Evolutionary conservation across 2,329 filamentous ascomycete species (phyloP).

Genomic region (Didymella exigua): DNA sequence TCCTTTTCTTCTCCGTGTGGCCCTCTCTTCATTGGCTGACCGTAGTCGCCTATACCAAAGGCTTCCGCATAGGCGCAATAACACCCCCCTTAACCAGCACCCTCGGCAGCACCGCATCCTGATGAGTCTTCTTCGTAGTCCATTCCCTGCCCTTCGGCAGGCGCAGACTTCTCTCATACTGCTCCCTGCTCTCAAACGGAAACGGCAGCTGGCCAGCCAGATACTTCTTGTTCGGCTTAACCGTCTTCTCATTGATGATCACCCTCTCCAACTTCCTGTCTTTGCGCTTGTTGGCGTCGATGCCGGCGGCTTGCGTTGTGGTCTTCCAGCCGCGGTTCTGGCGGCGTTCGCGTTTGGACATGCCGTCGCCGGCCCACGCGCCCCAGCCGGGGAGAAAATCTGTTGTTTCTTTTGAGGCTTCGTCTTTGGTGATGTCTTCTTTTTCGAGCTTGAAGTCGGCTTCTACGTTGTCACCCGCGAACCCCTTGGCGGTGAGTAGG

Average conservation of each 20-base stretch:
- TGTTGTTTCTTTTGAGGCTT: conserved; percentile 82
- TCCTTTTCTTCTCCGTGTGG: no score
- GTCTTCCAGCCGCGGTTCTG: conserved; percentile 59
- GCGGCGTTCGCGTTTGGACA: conserved; percentile 71
- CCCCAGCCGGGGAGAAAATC: conserved; percentile 95
- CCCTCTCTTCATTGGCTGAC: no score
- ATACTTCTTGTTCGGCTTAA: conserved; percentile 91
- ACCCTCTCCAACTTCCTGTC: conserved; percentile 83
- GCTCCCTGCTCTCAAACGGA: conserved; percentile 82
- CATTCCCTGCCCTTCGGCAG: conserved; percentile 92
- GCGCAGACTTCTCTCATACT: conserved; percentile 88
- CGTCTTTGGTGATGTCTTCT: conserved; percentile 69
- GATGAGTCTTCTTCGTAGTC: conserved; percentile 95
- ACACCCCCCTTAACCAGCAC: conserved; percentile 92
- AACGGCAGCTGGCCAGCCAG: conserved; percentile 83
- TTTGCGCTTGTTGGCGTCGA: conserved; percentile 77
- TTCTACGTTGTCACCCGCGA: conserved; percentile 84
- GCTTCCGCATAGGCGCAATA: conserved; percentile 86
- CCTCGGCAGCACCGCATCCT: conserved; percentile 85
- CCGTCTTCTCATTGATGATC: conserved; percentile 88
- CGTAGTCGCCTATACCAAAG: conserved; percentile 53
- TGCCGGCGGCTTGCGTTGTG: conserved; percentile 68
- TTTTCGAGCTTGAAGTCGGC: conserved; percentile 84
- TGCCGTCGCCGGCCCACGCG: conserved; percentile 83
- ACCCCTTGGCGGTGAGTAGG: conserved; percentile 78